A percentile compares a stretch with the other conserved stretches of the same genome.
Evolutionary conservation across 1,284 basidiomycete genomes (phyloP).

Genomic region (Schizophyllum amplum): DNA sequence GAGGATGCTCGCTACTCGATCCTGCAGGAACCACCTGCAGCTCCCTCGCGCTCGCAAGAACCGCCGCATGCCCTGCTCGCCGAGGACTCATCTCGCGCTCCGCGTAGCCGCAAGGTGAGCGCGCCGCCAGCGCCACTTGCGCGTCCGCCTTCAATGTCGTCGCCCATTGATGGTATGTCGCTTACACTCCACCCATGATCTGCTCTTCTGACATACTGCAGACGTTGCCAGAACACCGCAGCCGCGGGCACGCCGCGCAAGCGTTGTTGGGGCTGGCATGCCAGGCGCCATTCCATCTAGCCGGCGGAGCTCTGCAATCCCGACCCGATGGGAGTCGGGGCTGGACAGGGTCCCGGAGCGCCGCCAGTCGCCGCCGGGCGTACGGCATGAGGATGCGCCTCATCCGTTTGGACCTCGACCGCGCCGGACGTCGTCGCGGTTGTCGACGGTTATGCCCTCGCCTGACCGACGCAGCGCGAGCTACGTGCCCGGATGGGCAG

Average conservation of each 20-base stretch:
- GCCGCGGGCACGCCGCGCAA: neutral
- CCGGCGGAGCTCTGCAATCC: neutral
- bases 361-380: neutral
- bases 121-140: neutral
- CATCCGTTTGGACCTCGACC: neutral
- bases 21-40: neutral
- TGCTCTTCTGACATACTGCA: neutral
- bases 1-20: neutral
- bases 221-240: neutral
- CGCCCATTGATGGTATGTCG: neutral
- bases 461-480: neutral
- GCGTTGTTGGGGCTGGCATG: neutral
- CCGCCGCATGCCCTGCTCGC: neutral
- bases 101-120: neutral
- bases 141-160: neutral
- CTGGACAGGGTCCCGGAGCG: neutral
- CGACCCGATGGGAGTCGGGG: neutral
- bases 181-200: neutral
- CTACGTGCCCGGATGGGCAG: neutral
- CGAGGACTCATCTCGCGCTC: neutral
- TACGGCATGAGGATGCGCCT: neutral
- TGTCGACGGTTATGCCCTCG: neutral
- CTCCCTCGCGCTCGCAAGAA: neutral
- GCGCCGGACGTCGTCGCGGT: neutral
- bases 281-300: neutral